A percentile compares a stretch with the other conserved stretches of the same genome.
phyloP scores from a whole-genome alignment of 2,329 filamentous ascomycete species.

The Fusarium heterosporum region DNA sequence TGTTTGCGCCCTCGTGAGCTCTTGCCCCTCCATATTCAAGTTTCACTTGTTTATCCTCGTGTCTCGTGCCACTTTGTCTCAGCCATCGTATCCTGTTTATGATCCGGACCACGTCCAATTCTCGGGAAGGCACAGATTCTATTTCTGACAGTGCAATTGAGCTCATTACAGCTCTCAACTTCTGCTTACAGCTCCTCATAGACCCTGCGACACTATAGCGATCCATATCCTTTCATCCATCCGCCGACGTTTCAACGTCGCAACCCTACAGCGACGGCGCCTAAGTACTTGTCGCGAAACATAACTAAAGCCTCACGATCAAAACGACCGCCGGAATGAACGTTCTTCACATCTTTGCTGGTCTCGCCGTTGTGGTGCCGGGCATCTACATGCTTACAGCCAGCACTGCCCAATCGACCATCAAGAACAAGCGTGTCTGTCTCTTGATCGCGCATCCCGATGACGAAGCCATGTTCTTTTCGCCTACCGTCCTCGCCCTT shows the following conservation, averaged over 20 bases:
- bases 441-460: slow-evolving; percentile 97
- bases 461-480: slow-evolving; percentile 99
- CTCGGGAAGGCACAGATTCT: slow-evolving; percentile 1
- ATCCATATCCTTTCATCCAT: slow-evolving; percentile 2
- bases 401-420: slow-evolving; percentile 58
- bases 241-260: background rate
- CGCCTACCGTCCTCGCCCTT: slow-evolving; percentile 86
- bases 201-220: slow-evolving; percentile 3
- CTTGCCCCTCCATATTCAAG: slow-evolving; percentile 31
- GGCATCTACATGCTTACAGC: slow-evolving; percentile 66
- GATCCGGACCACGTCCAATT: slow-evolving; percentile 4
- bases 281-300: background rate
- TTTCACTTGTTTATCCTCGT: slow-evolving; percentile 22
- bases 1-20: slow-evolving; percentile 33
- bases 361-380: slow-evolving; percentile 56
- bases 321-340: slow-evolving; percentile 37
- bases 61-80: slow-evolving; percentile 33
- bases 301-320: background rate
- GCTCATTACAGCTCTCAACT: slow-evolving; percentile 1
- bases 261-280: background rate
- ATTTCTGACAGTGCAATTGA: slow-evolving; percentile 4
- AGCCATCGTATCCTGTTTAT: slow-evolving; percentile 9
- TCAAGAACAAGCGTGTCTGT: slow-evolving; percentile 87
- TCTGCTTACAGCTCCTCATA: slow-evolving; percentile 5
- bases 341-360: slow-evolving; percentile 42